These are phyloP conservation scores for Apiospora malaysiana DNA, from an alignment of 2,329 filamentous ascomycete genomes.

Conservation along the genomic window DNA sequence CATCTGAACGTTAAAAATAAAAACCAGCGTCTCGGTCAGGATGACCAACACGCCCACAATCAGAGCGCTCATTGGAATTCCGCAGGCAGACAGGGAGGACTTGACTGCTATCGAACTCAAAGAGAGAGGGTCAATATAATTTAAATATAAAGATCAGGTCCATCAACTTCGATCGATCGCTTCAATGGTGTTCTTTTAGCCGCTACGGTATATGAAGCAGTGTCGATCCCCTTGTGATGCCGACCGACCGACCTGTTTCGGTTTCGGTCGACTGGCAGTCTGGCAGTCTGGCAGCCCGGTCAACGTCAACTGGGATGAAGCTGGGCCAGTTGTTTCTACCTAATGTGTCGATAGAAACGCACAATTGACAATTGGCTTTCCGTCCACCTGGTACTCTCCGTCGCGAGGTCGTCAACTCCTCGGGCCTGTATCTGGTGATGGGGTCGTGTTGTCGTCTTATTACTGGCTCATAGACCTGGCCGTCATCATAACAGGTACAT, in stretches of 20 bases:
- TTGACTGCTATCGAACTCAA: conserved; percentile 2
- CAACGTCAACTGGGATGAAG: conserved; percentile 15
- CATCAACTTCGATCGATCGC: conserved; percentile 6
- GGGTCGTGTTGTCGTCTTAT: neutral
- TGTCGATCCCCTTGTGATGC: conserved; percentile 5
- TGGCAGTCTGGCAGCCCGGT: too few species aligned
- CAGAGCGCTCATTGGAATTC: neutral
- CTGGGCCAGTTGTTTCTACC: neutral
- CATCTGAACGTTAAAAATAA: conserved; percentile 15
- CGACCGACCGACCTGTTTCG: conserved; percentile 1
- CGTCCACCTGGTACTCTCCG: neutral
- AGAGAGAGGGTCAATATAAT: neutral
- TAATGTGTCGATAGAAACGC: neutral
- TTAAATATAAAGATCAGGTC: neutral
- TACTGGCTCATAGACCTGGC: neutral
- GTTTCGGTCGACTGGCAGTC: neutral
- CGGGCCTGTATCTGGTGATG: neutral
- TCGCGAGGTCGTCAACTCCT: neutral
- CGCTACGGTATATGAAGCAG: neutral
- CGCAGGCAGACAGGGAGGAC: neutral
- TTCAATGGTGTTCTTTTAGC: conserved; percentile 5
- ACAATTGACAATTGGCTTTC: neutral
- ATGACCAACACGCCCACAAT: neutral
- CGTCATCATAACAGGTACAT: neutral
- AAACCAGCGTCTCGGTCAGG: neutral